These are phyloP conservation scores for Rhododendron ferrugineum DNA, from an alignment of 148 eudicot species.

Conservation along the genomic window DNA sequence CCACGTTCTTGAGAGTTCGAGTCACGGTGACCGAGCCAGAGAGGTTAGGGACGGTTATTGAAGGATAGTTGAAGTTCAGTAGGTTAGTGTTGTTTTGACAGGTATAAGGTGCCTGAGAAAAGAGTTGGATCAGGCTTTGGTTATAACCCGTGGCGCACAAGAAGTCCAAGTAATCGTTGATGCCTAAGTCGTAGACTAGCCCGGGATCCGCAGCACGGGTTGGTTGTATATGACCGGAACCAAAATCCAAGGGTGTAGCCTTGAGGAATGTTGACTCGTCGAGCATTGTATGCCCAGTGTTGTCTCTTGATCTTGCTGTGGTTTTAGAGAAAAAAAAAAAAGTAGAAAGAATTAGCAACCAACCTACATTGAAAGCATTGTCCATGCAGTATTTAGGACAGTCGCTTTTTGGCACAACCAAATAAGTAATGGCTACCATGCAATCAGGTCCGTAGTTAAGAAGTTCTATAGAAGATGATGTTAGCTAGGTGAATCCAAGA, in stretches of 20 bases:
- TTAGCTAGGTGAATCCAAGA: background rate
- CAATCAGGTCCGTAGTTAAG: background rate
- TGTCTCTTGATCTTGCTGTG: constrained; percentile 52
- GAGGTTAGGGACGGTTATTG: constrained; percentile 43
- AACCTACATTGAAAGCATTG: background rate
- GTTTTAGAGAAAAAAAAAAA: background rate
- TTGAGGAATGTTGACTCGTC: constrained; percentile 10
- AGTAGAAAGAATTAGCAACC: background rate
- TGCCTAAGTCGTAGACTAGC: constrained; percentile 44
- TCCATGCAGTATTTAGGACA: background rate
- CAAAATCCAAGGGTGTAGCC: constrained; percentile 42
- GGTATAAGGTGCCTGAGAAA: constrained; percentile 15
- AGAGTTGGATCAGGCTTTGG: constrained; percentile 20
- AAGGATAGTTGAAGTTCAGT: constrained; percentile 49
- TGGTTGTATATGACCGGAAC: constrained; percentile 57
- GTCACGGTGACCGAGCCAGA: constrained; percentile 35
- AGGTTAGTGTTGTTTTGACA: constrained; percentile 28
- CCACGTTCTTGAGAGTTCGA: constrained; percentile 54
- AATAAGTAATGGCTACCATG: background rate
- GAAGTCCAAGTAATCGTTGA: constrained; percentile 45
- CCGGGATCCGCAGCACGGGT: constrained; percentile 57
- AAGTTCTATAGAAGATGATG: background rate
- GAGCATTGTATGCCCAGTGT: constrained; percentile 31
- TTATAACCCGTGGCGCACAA: constrained; percentile 52
- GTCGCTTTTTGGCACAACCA: background rate